Conservation (phyloP, 1,284 basidiomycete species). For the Earliella scabrosa region DNA sequence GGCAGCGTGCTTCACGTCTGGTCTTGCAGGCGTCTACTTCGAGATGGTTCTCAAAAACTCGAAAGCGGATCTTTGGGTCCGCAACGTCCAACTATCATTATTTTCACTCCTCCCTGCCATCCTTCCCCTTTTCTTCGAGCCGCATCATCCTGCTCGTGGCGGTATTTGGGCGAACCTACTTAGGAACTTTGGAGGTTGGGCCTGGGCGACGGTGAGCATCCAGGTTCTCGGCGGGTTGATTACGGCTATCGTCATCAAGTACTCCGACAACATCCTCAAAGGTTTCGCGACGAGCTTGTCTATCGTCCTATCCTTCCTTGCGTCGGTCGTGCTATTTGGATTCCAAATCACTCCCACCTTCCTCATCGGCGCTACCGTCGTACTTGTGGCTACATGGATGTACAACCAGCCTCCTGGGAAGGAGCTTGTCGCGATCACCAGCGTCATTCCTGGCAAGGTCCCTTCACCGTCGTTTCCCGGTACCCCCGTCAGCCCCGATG, state of each 20-base stretch:
- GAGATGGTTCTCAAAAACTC: slow-evolving; percentile 97
- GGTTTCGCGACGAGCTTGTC: slow-evolving; percentile 94
- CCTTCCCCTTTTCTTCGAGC: slow-evolving; percentile 74
- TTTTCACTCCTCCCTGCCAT: slow-evolving; percentile 94
- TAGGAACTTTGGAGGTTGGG: slow-evolving; percentile 83
- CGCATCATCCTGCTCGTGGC: slow-evolving; percentile 28
- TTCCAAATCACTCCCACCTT: slow-evolving; percentile 88
- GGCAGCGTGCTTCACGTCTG: slow-evolving; percentile 93
- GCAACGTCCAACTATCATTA: slow-evolving; percentile 94
- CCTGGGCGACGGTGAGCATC: slow-evolving; percentile 87
- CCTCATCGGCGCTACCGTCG: slow-evolving; percentile 79
- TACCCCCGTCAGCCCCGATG: slow-evolving; percentile 54
- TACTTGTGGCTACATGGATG: slow-evolving; percentile 87
- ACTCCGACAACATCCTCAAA: slow-evolving; percentile 89
- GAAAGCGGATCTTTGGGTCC: slow-evolving; percentile 90
- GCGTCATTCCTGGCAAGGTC: slow-evolving; percentile 40
- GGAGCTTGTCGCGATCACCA: slow-evolving; percentile 46
- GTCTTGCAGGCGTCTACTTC: slow-evolving; percentile 98
- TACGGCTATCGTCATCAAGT: slow-evolving; percentile 88
- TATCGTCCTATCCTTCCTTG: slow-evolving; percentile 93
- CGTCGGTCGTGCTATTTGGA: slow-evolving; percentile 86
- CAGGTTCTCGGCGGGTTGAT: slow-evolving; percentile 92
- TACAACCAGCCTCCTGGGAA: slow-evolving; percentile 75
- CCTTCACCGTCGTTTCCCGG: slow-evolving; percentile 45
- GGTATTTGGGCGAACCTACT: slow-evolving; percentile 22